Evolutionary conservation across 257 asterid genomes (phyloP).

Genomic region (Ilex asprella): DNA sequence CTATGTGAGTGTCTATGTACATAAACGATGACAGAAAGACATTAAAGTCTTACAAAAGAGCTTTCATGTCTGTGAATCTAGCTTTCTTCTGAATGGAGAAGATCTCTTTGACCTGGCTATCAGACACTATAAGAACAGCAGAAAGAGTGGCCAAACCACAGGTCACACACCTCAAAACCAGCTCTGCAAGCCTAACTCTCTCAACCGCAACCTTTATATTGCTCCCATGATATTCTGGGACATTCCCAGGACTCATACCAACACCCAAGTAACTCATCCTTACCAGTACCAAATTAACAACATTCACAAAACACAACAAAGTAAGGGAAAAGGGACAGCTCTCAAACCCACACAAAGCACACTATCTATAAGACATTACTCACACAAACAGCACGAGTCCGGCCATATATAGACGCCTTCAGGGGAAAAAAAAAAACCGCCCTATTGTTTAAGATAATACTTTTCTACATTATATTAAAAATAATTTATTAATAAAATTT

Average conservation of each 20-base stretch:
- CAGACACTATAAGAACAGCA: conserved; percentile 72
- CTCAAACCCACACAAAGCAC: background rate
- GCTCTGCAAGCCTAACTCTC: conserved; percentile 61
- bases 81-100: conserved; percentile 79
- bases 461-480: too few relatives aligned
- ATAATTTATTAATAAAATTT: too few relatives aligned
- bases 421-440: too few relatives aligned
- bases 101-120: conserved; percentile 71
- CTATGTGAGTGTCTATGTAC: too few relatives aligned
- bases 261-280: conserved; percentile 76
- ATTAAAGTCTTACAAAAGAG: conserved; percentile 62
- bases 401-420: too few relatives aligned
- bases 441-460: too few relatives aligned
- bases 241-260: conserved; percentile 96
- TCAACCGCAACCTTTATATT: conserved; percentile 65
- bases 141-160: conserved; percentile 61
- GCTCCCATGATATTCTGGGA: conserved; percentile 74
- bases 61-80: conserved; percentile 86
- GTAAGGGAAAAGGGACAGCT: background rate
- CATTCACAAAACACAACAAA: background rate
- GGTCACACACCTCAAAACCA: conserved; percentile 61
- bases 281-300: background rate
- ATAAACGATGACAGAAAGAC: too few relatives aligned
- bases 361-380: background rate
- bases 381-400: too few relatives aligned